Conservation (phyloP, 768 basidiomycete genomes). For the Calocybe cyanea region DNA sequence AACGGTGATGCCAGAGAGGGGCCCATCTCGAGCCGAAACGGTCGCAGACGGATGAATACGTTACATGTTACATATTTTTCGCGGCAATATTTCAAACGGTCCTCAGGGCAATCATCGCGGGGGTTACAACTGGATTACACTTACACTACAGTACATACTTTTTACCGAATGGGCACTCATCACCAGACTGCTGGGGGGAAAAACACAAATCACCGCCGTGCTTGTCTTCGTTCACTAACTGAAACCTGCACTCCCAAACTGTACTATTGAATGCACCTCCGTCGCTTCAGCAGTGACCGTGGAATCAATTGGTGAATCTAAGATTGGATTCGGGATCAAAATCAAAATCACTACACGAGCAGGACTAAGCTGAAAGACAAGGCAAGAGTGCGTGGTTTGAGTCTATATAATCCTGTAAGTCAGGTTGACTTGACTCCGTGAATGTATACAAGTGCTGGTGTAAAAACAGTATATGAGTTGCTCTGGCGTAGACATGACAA, state of each 20-base stretch:
- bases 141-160: no score
- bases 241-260: constrained; percentile 20
- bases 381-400: no score
- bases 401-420: no score
- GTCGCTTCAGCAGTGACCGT: constrained; percentile 13
- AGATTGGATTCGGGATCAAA: constrained; percentile 24
- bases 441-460: constrained; percentile 70
- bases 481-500: constrained; percentile 63
- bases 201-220: no score
- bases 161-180: no score
- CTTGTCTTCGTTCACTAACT: neutral
- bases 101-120: neutral
- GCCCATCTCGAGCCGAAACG: neutral
- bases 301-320: constrained; percentile 21
- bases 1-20: neutral
- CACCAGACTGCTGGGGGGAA: no score
- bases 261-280: constrained; percentile 16
- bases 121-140: no score
- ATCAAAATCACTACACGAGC: constrained; percentile 46
- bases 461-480: constrained; percentile 69
- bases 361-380: constrained; percentile 39
- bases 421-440: no score
- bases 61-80: constrained; percentile 8
- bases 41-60: neutral
- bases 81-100: neutral